phyloP scores from a whole-genome alignment of 208 protist genomes.

The Crithidia fasciculata region DNA sequence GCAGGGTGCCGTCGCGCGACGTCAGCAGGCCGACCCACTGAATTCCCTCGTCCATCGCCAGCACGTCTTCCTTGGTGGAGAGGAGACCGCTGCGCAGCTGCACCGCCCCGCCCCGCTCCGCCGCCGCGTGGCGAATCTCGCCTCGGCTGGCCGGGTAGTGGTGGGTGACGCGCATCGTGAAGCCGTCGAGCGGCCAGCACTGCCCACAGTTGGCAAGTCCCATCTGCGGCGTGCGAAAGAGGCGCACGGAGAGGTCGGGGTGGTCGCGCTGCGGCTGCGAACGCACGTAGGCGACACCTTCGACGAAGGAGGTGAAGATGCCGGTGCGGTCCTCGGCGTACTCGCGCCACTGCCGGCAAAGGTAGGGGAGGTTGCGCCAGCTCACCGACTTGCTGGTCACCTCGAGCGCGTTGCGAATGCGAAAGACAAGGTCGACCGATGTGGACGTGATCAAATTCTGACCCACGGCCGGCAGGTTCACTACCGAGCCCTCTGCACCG shows the following conservation, averaged over 20 bases:
- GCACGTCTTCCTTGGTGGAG: conserved; percentile 54
- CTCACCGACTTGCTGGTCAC: conserved; percentile 73
- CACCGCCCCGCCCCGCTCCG: not conserved
- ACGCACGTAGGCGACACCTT: conserved; percentile 68
- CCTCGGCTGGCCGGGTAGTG: conserved; percentile 75
- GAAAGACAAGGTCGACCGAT: conserved; percentile 59
- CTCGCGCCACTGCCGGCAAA: conserved; percentile 72
- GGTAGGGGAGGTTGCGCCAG: conserved; percentile 55
- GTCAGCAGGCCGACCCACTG: conserved; percentile 76
- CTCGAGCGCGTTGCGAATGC: conserved; percentile 25
- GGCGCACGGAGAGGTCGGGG: conserved; percentile 60
- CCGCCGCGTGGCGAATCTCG: conserved; percentile 33
- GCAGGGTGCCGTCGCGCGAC: conserved; percentile 34
- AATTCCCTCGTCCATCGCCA: conserved; percentile 76
- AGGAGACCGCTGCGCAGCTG: conserved; percentile 57
- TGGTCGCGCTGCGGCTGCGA: conserved; percentile 29
- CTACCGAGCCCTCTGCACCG: conserved; percentile 39
- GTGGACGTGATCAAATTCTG: conserved; percentile 68
- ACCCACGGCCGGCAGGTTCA: conserved; percentile 51
- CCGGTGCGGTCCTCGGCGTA: conserved; percentile 69
- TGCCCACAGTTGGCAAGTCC: conserved; percentile 33
- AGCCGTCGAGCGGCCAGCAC: conserved; percentile 48
- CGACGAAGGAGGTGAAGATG: conserved; percentile 61
- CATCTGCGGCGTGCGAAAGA: conserved; percentile 71
- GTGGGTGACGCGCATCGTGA: conserved; percentile 70